Evolutionary conservation across 2,329 filamentous ascomycete genomes (phyloP).

Genomic region (Botrytis galanthina): DNA sequence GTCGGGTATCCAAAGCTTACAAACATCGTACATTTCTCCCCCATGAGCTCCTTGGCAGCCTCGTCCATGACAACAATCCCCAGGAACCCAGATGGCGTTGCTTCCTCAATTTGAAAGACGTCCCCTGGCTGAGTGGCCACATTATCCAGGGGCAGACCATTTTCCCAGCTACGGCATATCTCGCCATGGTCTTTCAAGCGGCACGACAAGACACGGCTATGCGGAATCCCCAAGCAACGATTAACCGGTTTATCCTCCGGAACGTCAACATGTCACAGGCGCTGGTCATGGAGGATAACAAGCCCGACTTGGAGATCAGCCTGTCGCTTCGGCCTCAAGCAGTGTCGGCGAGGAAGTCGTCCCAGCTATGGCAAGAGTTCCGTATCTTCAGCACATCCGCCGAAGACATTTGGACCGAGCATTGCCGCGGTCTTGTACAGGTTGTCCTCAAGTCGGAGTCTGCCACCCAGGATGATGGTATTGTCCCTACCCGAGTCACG

Average conservation of each 20-base stretch:
- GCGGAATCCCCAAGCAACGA: neutral
- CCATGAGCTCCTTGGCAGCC: neutral
- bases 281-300: neutral
- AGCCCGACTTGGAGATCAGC: conserved; percentile 48
- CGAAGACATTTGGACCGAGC: conserved; percentile 41
- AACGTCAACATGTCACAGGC: neutral
- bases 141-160: conserved; percentile 44
- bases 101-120: neutral
- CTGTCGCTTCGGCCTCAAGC: conserved; percentile 47
- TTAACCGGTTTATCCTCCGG: neutral
- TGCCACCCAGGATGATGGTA: too few relatives aligned
- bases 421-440: conserved; percentile 47
- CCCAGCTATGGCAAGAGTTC: conserved; percentile 13
- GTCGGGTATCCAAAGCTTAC: conserved; percentile 46
- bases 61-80: neutral
- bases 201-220: conserved; percentile 11
- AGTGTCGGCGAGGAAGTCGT: conserved; percentile 40
- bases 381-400: neutral
- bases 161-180: conserved; percentile 36
- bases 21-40: neutral
- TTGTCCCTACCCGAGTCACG: too few relatives aligned
- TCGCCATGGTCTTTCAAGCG: conserved; percentile 38
- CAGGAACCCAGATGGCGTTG: neutral
- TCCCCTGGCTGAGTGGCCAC: conserved; percentile 42
- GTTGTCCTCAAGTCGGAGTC: too few relatives aligned